Conservation (phyloP, 345 rosid genomes). For the Pugionium cornutum region DNA sequence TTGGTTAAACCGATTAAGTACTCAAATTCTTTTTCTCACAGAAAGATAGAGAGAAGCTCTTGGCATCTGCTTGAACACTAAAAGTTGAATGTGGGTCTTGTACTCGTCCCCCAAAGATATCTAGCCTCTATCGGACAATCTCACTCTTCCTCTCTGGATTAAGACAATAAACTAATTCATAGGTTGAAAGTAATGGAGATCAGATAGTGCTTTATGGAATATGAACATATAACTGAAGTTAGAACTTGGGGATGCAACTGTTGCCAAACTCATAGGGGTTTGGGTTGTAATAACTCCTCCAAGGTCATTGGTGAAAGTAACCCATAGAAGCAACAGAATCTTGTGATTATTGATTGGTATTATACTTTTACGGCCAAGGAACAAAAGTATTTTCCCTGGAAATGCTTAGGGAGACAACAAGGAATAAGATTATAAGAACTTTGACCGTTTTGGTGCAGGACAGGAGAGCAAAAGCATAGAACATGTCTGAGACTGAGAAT, state of each 20-base stretch:
- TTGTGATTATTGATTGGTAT: background rate
- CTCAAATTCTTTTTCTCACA: slow-evolving; percentile 27
- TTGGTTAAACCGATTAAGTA: too few relatives aligned
- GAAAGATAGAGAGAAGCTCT: slow-evolving; percentile 69
- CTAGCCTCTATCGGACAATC: background rate
- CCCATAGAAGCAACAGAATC: slow-evolving; percentile 29
- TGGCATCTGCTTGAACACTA: slow-evolving; percentile 49
- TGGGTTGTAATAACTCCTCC: slow-evolving; percentile 22
- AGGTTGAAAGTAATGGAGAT: background rate
- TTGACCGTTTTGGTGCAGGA: slow-evolving; percentile 31
- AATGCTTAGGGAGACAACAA: slow-evolving; percentile 5
- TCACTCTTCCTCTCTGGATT: slow-evolving; percentile 1
- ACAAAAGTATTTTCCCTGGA: background rate
- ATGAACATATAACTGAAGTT: slow-evolving; percentile 19
- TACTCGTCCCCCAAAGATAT: background rate
- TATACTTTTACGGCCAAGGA: slow-evolving; percentile 8
- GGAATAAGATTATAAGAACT: slow-evolving; percentile 15
- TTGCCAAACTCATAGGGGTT: slow-evolving; percentile 21
- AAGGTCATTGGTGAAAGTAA: background rate
- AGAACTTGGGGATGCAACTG: slow-evolving; percentile 23
- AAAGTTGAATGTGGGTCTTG: slow-evolving; percentile 29
- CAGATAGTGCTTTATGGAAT: slow-evolving; percentile 5
- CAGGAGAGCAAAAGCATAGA: slow-evolving; percentile 31
- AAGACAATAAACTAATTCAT: slow-evolving; percentile 12
- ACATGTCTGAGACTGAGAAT: slow-evolving; percentile 8